Base-by-base conservation (phyloP, 192 early-diverging fungal genomes). In the Blastocladiella britannica region DNA sequence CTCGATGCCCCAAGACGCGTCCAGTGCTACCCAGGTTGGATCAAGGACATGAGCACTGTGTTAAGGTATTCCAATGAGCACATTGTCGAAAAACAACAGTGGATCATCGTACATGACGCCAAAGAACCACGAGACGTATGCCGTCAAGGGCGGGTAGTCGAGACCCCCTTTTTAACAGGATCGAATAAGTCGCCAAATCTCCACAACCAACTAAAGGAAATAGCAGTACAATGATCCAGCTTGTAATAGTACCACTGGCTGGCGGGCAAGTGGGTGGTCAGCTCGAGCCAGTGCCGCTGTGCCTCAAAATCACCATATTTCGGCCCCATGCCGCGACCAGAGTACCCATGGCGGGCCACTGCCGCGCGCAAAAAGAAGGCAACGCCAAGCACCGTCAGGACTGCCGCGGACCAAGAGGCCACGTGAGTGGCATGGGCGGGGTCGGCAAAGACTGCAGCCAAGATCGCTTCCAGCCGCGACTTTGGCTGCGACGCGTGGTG, bases 211-310 rank as follows among this genome's bases (percentile, higher is more conserved):
- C 22, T 15, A 20, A 15, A 55, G 22, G 18, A 51, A 29, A 18
- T 20, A 29, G 15, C 18, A 55, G 15, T 29, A 74, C 91, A 98
- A 76, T 91, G 93, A 53, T 80, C 59, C 25, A 87, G 73, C 56
- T 86, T 80, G 67, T 91, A 88, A 26, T 72, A 73, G 65, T 98
- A 98, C 94, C 94, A 98, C 55, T 83, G 62, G 25, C 65, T 60
- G 15, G 76, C 63, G 0, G 90, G 83, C 28, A 92, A 61, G 55
- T 90, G 79, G 4, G 70, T 66, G 3, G 94, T 95, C 30, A 98
- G 66, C 67, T 98, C 94, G 80, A 98, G 83, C 94, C 94, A 97
- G 66, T 97, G 94, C 26, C 94, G 72, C 62, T 97, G 94, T 4
- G 94, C 94, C 60, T 97, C 94, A 68, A 91, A 97, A 67, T 97